phyloP scores from a whole-genome alignment of 768 basidiomycete species.

The Zangia roseola region DNA sequence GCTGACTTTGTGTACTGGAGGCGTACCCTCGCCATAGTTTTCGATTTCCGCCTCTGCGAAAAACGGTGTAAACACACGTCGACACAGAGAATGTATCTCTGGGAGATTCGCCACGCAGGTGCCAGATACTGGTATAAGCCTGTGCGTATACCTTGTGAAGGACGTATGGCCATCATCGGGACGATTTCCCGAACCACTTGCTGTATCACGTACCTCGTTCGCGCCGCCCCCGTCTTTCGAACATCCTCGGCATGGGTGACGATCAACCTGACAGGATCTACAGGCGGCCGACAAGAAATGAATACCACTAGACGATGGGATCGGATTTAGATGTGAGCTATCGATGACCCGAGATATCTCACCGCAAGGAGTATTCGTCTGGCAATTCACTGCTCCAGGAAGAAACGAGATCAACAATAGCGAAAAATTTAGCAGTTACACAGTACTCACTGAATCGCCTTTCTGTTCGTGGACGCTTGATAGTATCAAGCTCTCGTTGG shows the following conservation, averaged over 20 bases:
- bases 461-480: slow-evolving; percentile 64
- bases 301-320: slow-evolving; percentile 56
- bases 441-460: slow-evolving; percentile 59
- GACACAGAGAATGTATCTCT: slow-evolving; percentile 66
- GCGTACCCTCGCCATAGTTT: slow-evolving; percentile 9
- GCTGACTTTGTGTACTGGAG: slow-evolving; percentile 45
- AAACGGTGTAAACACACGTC: slow-evolving; percentile 50
- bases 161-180: background rate
- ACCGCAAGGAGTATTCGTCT: slow-evolving; percentile 82
- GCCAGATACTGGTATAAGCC: slow-evolving; percentile 68
- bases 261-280: slow-evolving; percentile 74
- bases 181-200: background rate
- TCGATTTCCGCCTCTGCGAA: slow-evolving; percentile 41
- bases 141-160: slow-evolving; percentile 57
- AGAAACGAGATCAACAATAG: slow-evolving; percentile 2
- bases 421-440: background rate
- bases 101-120: slow-evolving; percentile 66
- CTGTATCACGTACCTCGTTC: slow-evolving; percentile 52
- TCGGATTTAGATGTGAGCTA: background rate
- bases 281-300: slow-evolving; percentile 74
- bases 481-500: slow-evolving; percentile 64
- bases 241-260: slow-evolving; percentile 62
- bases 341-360: slow-evolving; percentile 1
- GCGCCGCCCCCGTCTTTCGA: slow-evolving; percentile 56
- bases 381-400: slow-evolving; percentile 57